phyloP scores from a whole-genome alignment of 495 filamentous ascomycete species.

The Paragyromitra xinjiangensis region DNA sequence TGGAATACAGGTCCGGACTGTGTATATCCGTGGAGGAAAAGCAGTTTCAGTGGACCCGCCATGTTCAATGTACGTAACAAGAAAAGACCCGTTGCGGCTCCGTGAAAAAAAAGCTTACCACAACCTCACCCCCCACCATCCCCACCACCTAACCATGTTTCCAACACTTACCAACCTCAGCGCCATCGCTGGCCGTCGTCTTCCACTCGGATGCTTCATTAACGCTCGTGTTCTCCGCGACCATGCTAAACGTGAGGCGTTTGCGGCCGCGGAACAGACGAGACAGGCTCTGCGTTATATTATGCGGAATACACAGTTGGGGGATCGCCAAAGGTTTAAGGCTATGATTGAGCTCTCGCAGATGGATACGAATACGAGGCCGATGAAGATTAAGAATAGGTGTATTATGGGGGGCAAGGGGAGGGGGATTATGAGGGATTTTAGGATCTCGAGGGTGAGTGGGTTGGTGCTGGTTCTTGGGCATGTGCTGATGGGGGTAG shows the following conservation, averaged over 20 bases:
- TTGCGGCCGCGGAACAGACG: conserved; percentile 75
- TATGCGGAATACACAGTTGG: conserved; percentile 88
- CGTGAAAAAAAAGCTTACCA: neutral
- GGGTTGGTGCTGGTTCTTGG: neutral
- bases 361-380: conserved; percentile 93
- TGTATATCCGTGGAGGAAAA: conserved; percentile 77
- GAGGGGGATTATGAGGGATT: conserved; percentile 85
- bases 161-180: conserved; percentile 33
- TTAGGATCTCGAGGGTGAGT: conserved; percentile 86
- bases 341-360: conserved; percentile 90
- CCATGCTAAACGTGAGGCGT: conserved; percentile 93
- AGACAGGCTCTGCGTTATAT: conserved; percentile 97
- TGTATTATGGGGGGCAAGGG: conserved; percentile 89
- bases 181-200: conserved; percentile 46
- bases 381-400: conserved; percentile 91
- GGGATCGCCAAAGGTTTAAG: conserved; percentile 79
- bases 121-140: neutral
- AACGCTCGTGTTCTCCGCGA: conserved; percentile 88
- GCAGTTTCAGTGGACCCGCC: conserved; percentile 40
- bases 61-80: neutral
- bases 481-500: conserved; percentile 63
- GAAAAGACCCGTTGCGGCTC: neutral
- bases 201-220: conserved; percentile 84
- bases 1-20: conserved; percentile 88
- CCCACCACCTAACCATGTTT: conserved; percentile 37